Evolutionary conservation across 345 rosid genomes (phyloP), one percentile per base, ranked within the genome.

Genomic region (Hibiscus tridactylites): DNA sequence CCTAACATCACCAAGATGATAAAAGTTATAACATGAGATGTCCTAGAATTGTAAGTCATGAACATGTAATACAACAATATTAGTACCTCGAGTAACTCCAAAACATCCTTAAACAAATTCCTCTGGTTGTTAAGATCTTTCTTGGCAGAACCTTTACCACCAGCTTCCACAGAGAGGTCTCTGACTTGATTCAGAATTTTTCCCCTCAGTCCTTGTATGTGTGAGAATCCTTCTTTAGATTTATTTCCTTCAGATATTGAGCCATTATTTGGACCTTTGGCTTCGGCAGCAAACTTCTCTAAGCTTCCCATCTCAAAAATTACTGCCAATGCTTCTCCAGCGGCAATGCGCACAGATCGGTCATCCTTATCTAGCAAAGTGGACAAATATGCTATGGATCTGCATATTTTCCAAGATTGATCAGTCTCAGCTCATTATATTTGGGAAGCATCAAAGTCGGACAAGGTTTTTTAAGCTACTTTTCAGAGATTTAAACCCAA

Each of bases 91-190:
- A 95, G 85, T 77, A 78, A 88, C 70, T 90, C 97, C 71, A 88
- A 71, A 44, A 95, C 78, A 79, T 92, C 97, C 87, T 82, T 90
- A 73, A 95, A 95, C 69, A 90, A 73, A 78, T 87, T 90, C 8
- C 99, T 79, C 81, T 95, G 99, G 75, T 76, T 89, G 79, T 78
- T 89, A 52, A 95, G 97, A 81, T 90, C 96, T 82, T 92, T 92
- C 90, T 95, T 92, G 28, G 85, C 81, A 29, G 97, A 88, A 72
- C 99, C 97, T 79, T 89, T 95, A 69, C 97, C 99, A 37, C 87
- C 96, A 10, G 99, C 99, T 83, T 92, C 99, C 37, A 76, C 75
- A 74, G 99, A 84, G 42, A 92, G 97, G 78, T 73, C 74, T 79
- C 87, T 83, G 57, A 88, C 89, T 83, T 92, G 96, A 62, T 83